Percentiles rank a stretch among this genome's conserved stretches.
These are phyloP conservation scores for Wickerhamiella siamensis DNA, from an alignment of 805 yeast species.

Conservation along the genomic window DNA sequence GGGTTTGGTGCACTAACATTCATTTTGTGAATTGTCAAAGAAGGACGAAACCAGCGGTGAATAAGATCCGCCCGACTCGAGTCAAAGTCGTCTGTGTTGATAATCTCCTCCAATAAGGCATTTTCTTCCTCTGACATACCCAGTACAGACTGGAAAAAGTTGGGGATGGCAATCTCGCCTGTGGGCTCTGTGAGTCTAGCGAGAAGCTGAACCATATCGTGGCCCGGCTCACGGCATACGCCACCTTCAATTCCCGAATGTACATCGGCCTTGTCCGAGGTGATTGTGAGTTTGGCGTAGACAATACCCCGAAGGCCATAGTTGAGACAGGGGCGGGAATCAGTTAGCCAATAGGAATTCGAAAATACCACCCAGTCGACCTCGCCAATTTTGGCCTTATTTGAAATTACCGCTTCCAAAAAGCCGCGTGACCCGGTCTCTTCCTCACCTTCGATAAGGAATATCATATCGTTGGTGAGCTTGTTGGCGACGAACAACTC, in stretches of 20 bases:
- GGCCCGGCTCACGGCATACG: slow-evolving; percentile 70
- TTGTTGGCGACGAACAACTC: slow-evolving; percentile 39
- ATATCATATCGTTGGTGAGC: slow-evolving; percentile 59
- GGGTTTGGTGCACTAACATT: slow-evolving; percentile 83
- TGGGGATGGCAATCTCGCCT: slow-evolving; percentile 47
- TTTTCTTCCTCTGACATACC: slow-evolving; percentile 45
- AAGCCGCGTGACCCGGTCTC: slow-evolving; percentile 87
- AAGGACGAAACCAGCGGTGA: slow-evolving; percentile 81
- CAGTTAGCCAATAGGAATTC: slow-evolving; percentile 91
- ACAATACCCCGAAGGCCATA: slow-evolving; percentile 90
- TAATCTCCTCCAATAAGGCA: slow-evolving; percentile 37
- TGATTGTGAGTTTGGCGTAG: slow-evolving; percentile 57
- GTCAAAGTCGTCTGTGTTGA: not conserved
- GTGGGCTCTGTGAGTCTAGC: slow-evolving; percentile 42
- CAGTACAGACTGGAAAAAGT: slow-evolving; percentile 54
- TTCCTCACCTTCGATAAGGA: slow-evolving; percentile 88
- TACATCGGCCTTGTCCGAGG: slow-evolving; percentile 67
- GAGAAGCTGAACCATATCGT: slow-evolving; percentile 64
- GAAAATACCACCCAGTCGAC: slow-evolving; percentile 84
- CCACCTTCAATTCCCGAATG: slow-evolving; percentile 98
- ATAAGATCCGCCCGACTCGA: slow-evolving; percentile 32
- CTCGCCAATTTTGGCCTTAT: slow-evolving; percentile 39
- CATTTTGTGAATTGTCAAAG: slow-evolving; percentile 72
- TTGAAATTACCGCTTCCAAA: slow-evolving; percentile 42
- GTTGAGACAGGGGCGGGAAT: slow-evolving; percentile 74